Conservation (phyloP, 169 alveolate genomes). For the Theileria parva region DNA sequence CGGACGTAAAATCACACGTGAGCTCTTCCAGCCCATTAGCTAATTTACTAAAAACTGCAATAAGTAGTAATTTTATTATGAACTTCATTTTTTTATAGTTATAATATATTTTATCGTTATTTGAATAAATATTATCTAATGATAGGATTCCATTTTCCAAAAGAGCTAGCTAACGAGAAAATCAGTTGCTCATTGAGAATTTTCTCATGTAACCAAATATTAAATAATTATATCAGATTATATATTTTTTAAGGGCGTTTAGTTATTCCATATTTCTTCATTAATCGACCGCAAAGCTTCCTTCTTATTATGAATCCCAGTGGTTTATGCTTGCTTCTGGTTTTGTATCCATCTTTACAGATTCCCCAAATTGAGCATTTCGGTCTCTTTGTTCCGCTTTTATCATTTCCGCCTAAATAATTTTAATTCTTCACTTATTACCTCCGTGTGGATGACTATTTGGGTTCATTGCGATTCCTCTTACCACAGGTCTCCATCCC, state of each 20-base stretch:
- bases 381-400: slow-evolving; percentile 80
- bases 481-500: slow-evolving; percentile 83
- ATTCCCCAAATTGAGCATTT: slow-evolving; percentile 84
- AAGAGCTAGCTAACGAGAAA: background rate
- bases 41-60: background rate
- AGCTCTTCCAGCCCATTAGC: background rate
- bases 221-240: background rate
- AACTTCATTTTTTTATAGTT: background rate
- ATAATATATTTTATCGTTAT: background rate
- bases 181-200: background rate
- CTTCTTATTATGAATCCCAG: slow-evolving; percentile 80
- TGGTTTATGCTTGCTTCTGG: slow-evolving; percentile 78
- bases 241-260: slow-evolving; percentile 27
- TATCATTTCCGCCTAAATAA: slow-evolving; percentile 75
- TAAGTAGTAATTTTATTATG: background rate
- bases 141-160: background rate
- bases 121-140: too few relatives aligned
- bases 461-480: slow-evolving; percentile 86
- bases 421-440: background rate
- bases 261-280: slow-evolving; percentile 75
- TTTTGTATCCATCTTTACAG: slow-evolving; percentile 75
- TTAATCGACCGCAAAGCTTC: slow-evolving; percentile 76
- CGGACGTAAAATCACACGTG: background rate
- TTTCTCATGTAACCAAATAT: background rate
- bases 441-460: slow-evolving; percentile 87